Percentiles rank a stretch among this genome's conserved stretches.
These are phyloP conservation scores for Lactarius hatsudake DNA, from an alignment of 768 basidiomycete genomes.

Conservation along the genomic window DNA sequence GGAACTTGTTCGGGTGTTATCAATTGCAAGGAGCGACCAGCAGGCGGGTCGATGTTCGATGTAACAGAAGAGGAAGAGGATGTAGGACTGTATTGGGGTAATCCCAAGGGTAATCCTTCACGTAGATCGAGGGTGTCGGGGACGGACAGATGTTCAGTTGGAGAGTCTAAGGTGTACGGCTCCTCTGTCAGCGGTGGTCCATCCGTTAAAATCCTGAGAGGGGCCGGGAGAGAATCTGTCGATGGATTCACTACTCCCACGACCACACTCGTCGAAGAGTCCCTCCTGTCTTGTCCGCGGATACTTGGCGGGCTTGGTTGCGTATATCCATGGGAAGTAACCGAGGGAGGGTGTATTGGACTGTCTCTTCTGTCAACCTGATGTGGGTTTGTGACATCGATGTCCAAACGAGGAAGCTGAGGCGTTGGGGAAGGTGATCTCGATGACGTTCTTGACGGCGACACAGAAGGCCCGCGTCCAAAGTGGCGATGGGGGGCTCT, in stretches of 20 bases:
- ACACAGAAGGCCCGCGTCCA: not conserved
- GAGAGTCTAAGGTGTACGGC: not conserved
- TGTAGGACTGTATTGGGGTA: not conserved
- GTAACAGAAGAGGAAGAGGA: not conserved
- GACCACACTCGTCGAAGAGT: constrained; percentile 1
- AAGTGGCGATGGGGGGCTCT: not conserved
- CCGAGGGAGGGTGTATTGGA: not conserved
- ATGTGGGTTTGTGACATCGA: not conserved
- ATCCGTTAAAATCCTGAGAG: not conserved
- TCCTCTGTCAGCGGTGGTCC: constrained; percentile 1
- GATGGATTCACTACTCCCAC: constrained; percentile 5
- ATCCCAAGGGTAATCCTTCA: not conserved
- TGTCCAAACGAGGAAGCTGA: not conserved
- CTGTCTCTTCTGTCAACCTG: not conserved
- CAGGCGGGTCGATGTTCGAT: not conserved
- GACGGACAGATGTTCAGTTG: not conserved
- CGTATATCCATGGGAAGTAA: not conserved
- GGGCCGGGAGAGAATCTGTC: constrained; percentile 3
- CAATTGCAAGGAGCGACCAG: not conserved
- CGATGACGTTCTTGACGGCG: not conserved
- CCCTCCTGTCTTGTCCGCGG: not conserved
- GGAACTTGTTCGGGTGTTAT: constrained; percentile 20
- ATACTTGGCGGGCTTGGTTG: not conserved
- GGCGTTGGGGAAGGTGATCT: not conserved
- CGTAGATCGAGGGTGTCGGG: not conserved